Conservation (phyloP, 805 yeast genomes). For the Ogataea pignaliae region DNA sequence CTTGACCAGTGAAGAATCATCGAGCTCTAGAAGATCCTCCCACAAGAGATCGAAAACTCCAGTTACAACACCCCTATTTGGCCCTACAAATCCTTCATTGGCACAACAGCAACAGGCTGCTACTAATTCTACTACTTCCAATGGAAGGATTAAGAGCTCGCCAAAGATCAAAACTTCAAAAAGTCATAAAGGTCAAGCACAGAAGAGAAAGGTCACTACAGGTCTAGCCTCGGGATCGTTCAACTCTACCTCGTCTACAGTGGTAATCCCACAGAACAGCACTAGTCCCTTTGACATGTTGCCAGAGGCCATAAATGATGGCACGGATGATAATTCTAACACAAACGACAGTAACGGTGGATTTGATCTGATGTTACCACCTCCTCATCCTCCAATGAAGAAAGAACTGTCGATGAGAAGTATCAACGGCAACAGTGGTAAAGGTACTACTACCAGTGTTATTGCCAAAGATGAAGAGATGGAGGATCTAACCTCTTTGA, state of each 20-base stretch:
- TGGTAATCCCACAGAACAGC: no score
- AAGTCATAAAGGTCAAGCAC: not conserved
- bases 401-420: not conserved
- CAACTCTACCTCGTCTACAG: no score
- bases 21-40: constrained; percentile 14
- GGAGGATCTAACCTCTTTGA: not conserved
- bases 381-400: constrained; percentile 13
- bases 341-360: constrained; percentile 10
- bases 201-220: no score
- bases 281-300: constrained; percentile 21
- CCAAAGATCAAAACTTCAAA: constrained; percentile 33
- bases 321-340: constrained; percentile 21
- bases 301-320: constrained; percentile 26
- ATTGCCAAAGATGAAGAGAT: not conserved
- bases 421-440: not conserved
- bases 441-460: no score
- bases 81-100: constrained; percentile 26
- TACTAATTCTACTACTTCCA: constrained; percentile 2
- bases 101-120: constrained; percentile 7
- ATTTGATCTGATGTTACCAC: constrained; percentile 25
- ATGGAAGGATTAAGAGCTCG: constrained; percentile 27
- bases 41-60: constrained; percentile 36
- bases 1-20: constrained; percentile 17
- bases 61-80: constrained; percentile 35
- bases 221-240: no score